A percentile compares a stretch with the other conserved stretches of the same genome.
These are phyloP conservation scores for Taiozyma sp. DNA, from an alignment of 1,139 yeast genomes.

Conservation along the genomic window DNA sequence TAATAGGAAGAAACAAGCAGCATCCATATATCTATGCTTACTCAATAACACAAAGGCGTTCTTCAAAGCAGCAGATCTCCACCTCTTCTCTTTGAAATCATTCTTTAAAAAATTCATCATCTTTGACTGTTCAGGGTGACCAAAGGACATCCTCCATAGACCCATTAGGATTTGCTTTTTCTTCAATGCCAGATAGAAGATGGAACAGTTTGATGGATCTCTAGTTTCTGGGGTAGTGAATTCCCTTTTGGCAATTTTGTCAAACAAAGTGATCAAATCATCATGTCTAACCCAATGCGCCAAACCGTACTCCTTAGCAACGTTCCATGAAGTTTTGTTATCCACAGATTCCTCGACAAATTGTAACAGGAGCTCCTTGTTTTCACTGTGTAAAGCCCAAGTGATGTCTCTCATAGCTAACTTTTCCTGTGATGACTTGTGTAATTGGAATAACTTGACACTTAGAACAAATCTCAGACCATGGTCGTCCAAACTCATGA, in stretches of 20 bases:
- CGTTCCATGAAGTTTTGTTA: conserved; percentile 49
- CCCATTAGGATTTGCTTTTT: conserved; percentile 77
- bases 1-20: conserved; percentile 86
- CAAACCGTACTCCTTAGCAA: conserved; percentile 57
- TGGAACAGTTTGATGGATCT: conserved; percentile 72
- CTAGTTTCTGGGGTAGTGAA: conserved; percentile 40
- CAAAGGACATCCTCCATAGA: conserved; percentile 74
- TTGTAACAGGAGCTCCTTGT: conserved; percentile 61
- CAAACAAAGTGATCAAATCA: conserved; percentile 51
- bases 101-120: conserved; percentile 72
- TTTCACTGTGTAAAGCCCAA: conserved; percentile 86
- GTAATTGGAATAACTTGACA: conserved; percentile 60
- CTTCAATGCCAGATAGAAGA: conserved; percentile 71
- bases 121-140: conserved; percentile 78
- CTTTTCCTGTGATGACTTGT: conserved; percentile 39
- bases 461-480: conserved; percentile 75
- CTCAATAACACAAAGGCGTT: conserved; percentile 91
- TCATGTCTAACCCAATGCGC: conserved; percentile 68
- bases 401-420: conserved; percentile 76
- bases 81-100: conserved; percentile 68
- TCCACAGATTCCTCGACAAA: conserved; percentile 46
- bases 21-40: conserved; percentile 80
- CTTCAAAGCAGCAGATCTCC: conserved; percentile 86
- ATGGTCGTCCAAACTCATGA: conserved; percentile 59
- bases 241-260: conserved; percentile 65